Evolutionary conservation across 1,139 yeast genomes (phyloP).

Genomic region (Keqinozyma sinolaborantium): DNA sequence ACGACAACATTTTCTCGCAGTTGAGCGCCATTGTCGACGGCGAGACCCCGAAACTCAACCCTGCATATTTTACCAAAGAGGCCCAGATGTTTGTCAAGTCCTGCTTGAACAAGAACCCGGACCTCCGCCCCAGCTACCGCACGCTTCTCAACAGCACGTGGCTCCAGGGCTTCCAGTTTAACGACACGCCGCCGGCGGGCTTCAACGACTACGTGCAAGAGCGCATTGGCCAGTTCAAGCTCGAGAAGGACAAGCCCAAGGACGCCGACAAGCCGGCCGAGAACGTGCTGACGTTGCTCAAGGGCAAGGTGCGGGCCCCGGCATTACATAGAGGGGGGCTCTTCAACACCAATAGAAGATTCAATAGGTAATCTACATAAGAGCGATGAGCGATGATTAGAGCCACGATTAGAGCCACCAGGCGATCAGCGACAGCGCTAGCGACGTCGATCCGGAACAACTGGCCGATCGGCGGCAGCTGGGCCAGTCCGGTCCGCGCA

Average conservation of each 20-base stretch:
- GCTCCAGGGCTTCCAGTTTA: conserved; percentile 46
- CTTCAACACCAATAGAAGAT: conserved; percentile 8
- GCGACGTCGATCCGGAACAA: too few species aligned
- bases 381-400: too few species aligned
- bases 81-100: conserved; percentile 79
- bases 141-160: conserved; percentile 78
- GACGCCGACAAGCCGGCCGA: conserved; percentile 18
- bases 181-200: conserved; percentile 36
- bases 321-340: conserved; percentile 43
- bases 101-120: conserved; percentile 81
- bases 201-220: conserved; percentile 38
- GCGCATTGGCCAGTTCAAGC: conserved; percentile 29
- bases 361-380: conserved; percentile 4
- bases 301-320: conserved; percentile 38
- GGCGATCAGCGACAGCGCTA: too few species aligned
- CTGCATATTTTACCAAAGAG: conserved; percentile 56
- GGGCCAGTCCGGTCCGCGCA: too few species aligned
- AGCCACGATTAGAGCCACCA: too few species aligned
- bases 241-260: conserved; percentile 11
- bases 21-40: conserved; percentile 96
- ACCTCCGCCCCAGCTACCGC: conserved; percentile 77
- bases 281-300: conserved; percentile 34
- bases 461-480: too few species aligned
- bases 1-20: conserved; percentile 85
- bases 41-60: conserved; percentile 74